phyloP scores from a whole-genome alignment of 108 stramenopile species.

The Chaetoceros tenuissimus region DNA sequence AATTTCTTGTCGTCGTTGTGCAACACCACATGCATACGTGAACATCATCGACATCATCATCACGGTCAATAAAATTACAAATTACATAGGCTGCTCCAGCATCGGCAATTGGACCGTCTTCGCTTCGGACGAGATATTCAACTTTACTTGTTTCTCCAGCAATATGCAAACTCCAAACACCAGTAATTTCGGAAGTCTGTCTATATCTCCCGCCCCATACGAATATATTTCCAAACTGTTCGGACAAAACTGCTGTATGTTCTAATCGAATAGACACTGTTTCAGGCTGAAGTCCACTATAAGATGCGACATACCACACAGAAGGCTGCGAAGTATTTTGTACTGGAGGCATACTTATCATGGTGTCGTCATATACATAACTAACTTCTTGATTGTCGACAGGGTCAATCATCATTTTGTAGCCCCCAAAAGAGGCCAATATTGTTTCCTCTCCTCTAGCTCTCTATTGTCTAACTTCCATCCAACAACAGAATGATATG shows the following conservation, averaged over 20 bases:
- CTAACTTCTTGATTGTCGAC: slow-evolving; percentile 29
- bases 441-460: slow-evolving; percentile 14
- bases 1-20: slow-evolving; percentile 30
- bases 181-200: slow-evolving; percentile 19
- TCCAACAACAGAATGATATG: slow-evolving; percentile 38
- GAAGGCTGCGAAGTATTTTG: slow-evolving; percentile 13
- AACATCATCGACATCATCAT: slow-evolving; percentile 42
- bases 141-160: slow-evolving; percentile 24
- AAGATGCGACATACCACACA: slow-evolving; percentile 13
- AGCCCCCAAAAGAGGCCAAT: slow-evolving; percentile 31
- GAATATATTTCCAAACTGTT: slow-evolving; percentile 20
- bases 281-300: slow-evolving; percentile 1
- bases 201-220: slow-evolving; percentile 40
- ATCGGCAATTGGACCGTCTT: slow-evolving; percentile 27
- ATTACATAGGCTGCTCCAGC: slow-evolving; percentile 29
- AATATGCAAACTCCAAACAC: slow-evolving; percentile 36
- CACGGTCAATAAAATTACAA: slow-evolving; percentile 34
- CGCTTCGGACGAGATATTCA: slow-evolving; percentile 14
- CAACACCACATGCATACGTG: slow-evolving; percentile 26
- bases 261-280: slow-evolving; percentile 24
- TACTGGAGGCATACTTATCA: slow-evolving; percentile 14
- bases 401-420: slow-evolving; percentile 23
- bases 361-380: slow-evolving; percentile 39
- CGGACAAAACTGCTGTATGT: slow-evolving; percentile 19
- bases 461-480: slow-evolving; percentile 12